Evolutionary conservation across 75 land plant genomes (phyloP).

Genomic region (Azolla pinnata): DNA sequence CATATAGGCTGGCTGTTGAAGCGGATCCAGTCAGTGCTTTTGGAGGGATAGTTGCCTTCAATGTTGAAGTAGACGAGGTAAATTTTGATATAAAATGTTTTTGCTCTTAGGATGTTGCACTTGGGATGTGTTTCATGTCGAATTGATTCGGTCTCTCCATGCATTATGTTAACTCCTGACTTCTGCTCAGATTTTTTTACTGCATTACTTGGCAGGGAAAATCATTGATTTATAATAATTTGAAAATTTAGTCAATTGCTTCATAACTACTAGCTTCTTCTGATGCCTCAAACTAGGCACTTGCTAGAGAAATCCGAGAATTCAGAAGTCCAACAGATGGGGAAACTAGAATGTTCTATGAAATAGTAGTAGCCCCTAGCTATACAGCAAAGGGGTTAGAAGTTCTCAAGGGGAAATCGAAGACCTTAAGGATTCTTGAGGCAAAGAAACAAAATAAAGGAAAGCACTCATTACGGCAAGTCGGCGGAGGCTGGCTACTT

Average conservation of each 20-base stretch:
- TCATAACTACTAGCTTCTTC: no score
- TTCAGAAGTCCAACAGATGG: conserved; percentile 88
- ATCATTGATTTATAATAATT: no score
- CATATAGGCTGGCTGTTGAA: conserved; percentile 80
- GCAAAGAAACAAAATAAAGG: conserved; percentile 61
- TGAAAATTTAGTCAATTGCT: no score
- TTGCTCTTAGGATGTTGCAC: background rate
- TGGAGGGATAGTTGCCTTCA: conserved; percentile 98
- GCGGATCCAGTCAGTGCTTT: conserved; percentile 99
- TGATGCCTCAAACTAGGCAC: conserved; percentile 61
- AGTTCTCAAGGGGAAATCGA: conserved; percentile 84
- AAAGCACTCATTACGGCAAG: conserved; percentile 72
- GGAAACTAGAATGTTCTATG: conserved; percentile 93
- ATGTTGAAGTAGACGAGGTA: conserved; percentile 87
- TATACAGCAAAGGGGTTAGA: conserved; percentile 76
- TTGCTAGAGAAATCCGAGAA: conserved; percentile 87
- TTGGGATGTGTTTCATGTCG: no score
- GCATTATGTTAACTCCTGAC: no score
- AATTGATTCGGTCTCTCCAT: no score
- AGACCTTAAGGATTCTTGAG: conserved; percentile 80
- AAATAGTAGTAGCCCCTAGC: conserved; percentile 92
- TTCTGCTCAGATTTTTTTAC: no score
- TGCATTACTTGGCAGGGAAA: no score
- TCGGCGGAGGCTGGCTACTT: conserved; percentile 93
- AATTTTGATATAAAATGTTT: background rate